Evolutionary conservation across 257 asterid genomes (phyloP), one percentile per base, ranked within the genome.

Genomic region (Fraxinus cuspidata): DNA sequence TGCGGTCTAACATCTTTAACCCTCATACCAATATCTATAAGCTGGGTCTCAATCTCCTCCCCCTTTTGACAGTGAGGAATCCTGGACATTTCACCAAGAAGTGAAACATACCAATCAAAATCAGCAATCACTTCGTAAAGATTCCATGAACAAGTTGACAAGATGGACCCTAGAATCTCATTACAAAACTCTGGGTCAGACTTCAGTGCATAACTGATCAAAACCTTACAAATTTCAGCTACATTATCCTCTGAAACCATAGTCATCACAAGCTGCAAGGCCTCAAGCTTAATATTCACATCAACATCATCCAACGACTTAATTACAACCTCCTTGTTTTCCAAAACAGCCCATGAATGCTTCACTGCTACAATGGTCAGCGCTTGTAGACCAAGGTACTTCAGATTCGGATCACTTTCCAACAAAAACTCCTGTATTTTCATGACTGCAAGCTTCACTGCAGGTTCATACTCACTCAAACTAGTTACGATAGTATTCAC

Each of bases 151-250:
- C 98, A 93, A 81, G 96, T 87, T 66, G 56, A 77, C 78, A 95
- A 77, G 56, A 95, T 84, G 84, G 88, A 86, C 40, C 92, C 97
- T 44, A 95, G 78, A 74, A 93, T 90, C 86, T 95, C 99, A 80
- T 95, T 91, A 76, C 98, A 95, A 32, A 95, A 95, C 84, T 87
- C 91, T 0, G 99, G 99, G 74, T 95, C 99, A 27, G 97, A 90
- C 83, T 89, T 95, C n/a, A 90, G 85, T 1, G 99, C 96, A 72
- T 91, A 95, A 74, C 84, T 88, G 63, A 95, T 90, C 96, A 95
- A 88, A 86, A 90, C 88, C 86, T 87, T 87, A 74, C 97, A 91
- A 37, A 95, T 88, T 76, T 95, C 98, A 76, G 85, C 85, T 21
- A 91, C 89, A 82, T 95, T 95, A 82, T 95, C 97, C 90, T 88